Base-by-base conservation (phyloP, 257 asterid species). In the Salvia rosmarinus region DNA sequence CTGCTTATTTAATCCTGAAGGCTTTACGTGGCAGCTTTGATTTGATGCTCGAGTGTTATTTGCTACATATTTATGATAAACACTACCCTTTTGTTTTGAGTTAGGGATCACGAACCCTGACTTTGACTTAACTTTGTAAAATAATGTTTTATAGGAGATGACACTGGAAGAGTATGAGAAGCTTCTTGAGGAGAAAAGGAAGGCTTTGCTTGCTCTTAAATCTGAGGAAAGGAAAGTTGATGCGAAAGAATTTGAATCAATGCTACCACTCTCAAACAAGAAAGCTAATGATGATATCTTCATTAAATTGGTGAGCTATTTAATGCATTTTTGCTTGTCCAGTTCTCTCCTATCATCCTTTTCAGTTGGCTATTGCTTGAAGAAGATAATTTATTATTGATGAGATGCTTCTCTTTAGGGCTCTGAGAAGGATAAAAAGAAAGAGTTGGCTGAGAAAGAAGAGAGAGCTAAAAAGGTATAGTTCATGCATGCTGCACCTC, bases 101-200 rank as follows among this genome's bases (percentile, higher is more conserved):
- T 32, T 32, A 32, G 37, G 37, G 6, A 32, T 32, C 37, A 1
- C 37, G 2, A 32, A 3, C 37, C 37, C 5, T 32, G 37, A 32
- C 4, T 64, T 56, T 71, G 32, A 43, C 57, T 67, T 35, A 67
- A 34, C 54, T 10, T 34, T 65, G 40, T 66, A 61, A 65, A 50
- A 50, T 51, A 49, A 46, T n/a, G 21, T 3, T 67, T 21, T 64
- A 42, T 75, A 92, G 96, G 96, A 90, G 84, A 92, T 92, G 98
- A 92, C 98, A 4, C 87, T 92, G 64, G 96, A 90, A 79, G 98
- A 92, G 80, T 89, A 89, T 47, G 96, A 88, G 82, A 92, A 86
- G 85, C 77, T 92, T 81, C 87, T 82, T 57, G 96, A 90, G 70
- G 98, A 86, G 80, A 89, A 88, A 81, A 80, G 94, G 77, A 88